These are phyloP conservation scores for Cyberlindnera misumaiensis DNA, from an alignment of 805 yeast genomes.

Conservation along the genomic window DNA sequence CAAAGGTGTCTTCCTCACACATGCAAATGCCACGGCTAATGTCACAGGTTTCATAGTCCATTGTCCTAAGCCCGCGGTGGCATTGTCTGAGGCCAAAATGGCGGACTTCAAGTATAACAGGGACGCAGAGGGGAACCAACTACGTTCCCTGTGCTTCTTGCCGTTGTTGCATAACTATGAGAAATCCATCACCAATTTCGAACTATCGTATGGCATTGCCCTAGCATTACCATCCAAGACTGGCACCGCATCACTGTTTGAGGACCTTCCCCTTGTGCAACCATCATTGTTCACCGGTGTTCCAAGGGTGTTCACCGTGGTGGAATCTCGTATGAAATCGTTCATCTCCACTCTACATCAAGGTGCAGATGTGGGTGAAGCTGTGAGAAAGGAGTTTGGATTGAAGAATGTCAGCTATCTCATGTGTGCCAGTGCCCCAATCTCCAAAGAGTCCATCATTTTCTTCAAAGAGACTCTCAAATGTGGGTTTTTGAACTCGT, in stretches of 20 bases:
- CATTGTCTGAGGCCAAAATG: constrained; percentile 10
- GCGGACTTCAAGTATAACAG: constrained; percentile 13
- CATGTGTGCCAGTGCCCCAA: constrained; percentile 53
- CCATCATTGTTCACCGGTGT: constrained; percentile 45
- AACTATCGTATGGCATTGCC: constrained; percentile 34
- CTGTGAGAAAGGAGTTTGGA: constrained; percentile 30
- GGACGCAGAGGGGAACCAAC: constrained; percentile 15
- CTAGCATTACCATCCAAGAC: constrained; percentile 43
- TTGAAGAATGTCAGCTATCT: constrained; percentile 29
- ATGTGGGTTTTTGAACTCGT: constrained; percentile 43
- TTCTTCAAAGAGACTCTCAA: constrained; percentile 48
- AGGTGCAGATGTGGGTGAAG: constrained; percentile 2
- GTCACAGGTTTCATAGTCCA: constrained; percentile 24
- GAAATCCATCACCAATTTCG: constrained; percentile 36
- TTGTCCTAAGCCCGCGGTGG: constrained; percentile 22
- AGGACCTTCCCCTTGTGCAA: constrained; percentile 40
- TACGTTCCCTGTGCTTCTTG: constrained; percentile 31
- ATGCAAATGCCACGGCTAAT: constrained; percentile 40
- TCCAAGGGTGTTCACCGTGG: constrained; percentile 47
- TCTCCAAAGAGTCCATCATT: constrained; percentile 44
- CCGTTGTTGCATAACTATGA: constrained; percentile 58
- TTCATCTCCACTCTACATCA: constrained; percentile 8
- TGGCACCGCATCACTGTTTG: constrained; percentile 34
- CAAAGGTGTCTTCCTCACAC: constrained; percentile 59
- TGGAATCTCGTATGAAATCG: constrained; percentile 29